phyloP scores from a whole-genome alignment of 257 asterid species.

The Lycium barbarum region DNA sequence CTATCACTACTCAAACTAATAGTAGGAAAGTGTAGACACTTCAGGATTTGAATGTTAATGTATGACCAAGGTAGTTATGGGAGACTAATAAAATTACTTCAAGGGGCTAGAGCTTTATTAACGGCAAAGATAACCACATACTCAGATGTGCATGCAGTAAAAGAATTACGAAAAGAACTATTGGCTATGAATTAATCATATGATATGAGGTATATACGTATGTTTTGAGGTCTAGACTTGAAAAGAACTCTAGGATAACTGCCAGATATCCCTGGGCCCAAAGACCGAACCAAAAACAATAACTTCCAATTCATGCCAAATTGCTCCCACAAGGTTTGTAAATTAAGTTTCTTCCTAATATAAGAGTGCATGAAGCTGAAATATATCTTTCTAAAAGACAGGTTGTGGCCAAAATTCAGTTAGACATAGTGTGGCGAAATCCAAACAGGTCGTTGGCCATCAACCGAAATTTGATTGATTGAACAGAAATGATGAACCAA shows the following conservation, averaged over 20 bases:
- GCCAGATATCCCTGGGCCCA: constrained; percentile 2
- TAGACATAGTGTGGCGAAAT: background rate
- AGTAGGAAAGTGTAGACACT: background rate
- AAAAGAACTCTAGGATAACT: constrained; percentile 13
- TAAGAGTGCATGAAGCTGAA: background rate
- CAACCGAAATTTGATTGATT: background rate
- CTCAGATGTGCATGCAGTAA: constrained; percentile 18
- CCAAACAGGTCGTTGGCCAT: constrained; percentile 17
- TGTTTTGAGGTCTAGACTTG: constrained; percentile 21
- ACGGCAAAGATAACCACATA: background rate
- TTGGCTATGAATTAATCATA: background rate
- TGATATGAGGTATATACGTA: constrained; percentile 18
- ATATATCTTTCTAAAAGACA: background rate
- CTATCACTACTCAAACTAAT: constrained; percentile 14
- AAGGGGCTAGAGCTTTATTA: constrained; percentile 1
- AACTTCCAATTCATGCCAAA: constrained; percentile 14
- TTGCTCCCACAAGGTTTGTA: constrained; percentile 20
- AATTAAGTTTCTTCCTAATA: constrained; percentile 6
- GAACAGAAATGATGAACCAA: background rate
- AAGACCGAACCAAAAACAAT: constrained; percentile 10
- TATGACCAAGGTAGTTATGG: constrained; percentile 18
- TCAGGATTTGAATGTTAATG: background rate
- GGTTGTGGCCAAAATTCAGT: background rate
- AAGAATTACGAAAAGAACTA: background rate
- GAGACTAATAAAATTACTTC: background rate